Conservation (phyloP, 805 yeast genomes). For the Debaryomyces prosopidis region DNA sequence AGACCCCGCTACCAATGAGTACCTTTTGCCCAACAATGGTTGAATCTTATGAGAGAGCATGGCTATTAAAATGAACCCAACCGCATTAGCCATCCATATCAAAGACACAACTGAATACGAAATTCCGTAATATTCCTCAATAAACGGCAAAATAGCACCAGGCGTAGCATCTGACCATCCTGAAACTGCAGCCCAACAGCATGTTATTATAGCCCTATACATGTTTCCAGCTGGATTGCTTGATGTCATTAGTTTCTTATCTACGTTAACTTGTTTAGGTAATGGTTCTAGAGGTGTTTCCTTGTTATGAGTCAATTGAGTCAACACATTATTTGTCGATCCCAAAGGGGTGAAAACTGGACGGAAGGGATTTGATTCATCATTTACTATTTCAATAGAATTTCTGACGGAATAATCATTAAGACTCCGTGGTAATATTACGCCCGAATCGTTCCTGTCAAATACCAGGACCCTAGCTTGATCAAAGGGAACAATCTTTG, state of each 20-base stretch:
- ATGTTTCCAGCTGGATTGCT: slow-evolving; percentile 21
- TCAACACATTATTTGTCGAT: background rate
- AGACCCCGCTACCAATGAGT: slow-evolving; percentile 33
- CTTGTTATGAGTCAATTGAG: background rate
- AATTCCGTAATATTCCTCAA: slow-evolving; percentile 23
- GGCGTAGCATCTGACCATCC: slow-evolving; percentile 30
- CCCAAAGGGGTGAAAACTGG: background rate
- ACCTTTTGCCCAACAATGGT: slow-evolving; percentile 20
- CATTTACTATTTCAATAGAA: background rate
- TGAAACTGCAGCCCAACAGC: slow-evolving; percentile 18
- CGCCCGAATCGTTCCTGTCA: background rate
- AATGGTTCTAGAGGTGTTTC: background rate
- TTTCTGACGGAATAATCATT: background rate
- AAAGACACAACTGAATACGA: slow-evolving; percentile 25
- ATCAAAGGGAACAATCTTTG: background rate
- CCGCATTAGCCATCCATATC: slow-evolving; percentile 29
- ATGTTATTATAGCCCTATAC: slow-evolving; percentile 16
- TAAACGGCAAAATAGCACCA: slow-evolving; percentile 27
- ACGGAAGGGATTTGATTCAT: background rate
- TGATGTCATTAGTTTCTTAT: slow-evolving; percentile 33
- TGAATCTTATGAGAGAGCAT: slow-evolving; percentile 23
- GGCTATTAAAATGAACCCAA: slow-evolving; percentile 27
- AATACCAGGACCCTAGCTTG: background rate
- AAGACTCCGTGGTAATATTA: background rate
- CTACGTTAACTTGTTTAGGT: slow-evolving; percentile 6